These are phyloP conservation scores for Aspergillus heteromorphus DNA, from an alignment of 495 filamentous ascomycete genomes.

Conservation along the genomic window DNA sequence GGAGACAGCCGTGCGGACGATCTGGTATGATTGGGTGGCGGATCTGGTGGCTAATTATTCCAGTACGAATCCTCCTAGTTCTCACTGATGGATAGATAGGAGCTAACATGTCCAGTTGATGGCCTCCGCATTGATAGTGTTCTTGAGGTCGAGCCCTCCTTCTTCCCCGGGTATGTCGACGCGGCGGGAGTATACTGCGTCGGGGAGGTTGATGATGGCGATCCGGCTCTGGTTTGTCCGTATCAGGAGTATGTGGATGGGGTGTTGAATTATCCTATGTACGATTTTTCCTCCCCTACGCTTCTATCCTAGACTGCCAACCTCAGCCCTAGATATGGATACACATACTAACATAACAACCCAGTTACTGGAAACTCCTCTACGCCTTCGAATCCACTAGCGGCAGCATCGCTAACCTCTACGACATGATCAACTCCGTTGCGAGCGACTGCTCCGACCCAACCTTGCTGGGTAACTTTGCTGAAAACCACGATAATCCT, in stretches of 20 bases:
- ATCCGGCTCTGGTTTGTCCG: constrained; percentile 53
- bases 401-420: constrained; percentile 54
- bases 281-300: not conserved
- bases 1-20: constrained; percentile 45
- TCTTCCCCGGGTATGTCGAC: constrained; percentile 58
- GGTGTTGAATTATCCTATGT: constrained; percentile 61
- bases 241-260: constrained; percentile 60
- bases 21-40: constrained; percentile 63
- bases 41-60: constrained; percentile 50
- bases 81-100: not conserved
- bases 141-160: constrained; percentile 66
- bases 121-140: constrained; percentile 74
- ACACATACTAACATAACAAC: no score
- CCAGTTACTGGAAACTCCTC: constrained; percentile 53
- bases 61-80: constrained; percentile 26
- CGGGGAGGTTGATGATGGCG: constrained; percentile 64
- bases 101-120: constrained; percentile 47
- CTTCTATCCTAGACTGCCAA: not conserved
- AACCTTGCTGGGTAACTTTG: constrained; percentile 64
- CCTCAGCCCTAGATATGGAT: no score
- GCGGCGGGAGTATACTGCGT: constrained; percentile 67
- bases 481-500: constrained; percentile 75
- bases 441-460: constrained; percentile 52
- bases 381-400: constrained; percentile 55
- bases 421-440: constrained; percentile 53